A percentile compares a stretch with the other conserved stretches of the same genome.
phyloP scores from a whole-genome alignment of 108 stramenopile genomes.

The Cylindrotheca closterium region DNA sequence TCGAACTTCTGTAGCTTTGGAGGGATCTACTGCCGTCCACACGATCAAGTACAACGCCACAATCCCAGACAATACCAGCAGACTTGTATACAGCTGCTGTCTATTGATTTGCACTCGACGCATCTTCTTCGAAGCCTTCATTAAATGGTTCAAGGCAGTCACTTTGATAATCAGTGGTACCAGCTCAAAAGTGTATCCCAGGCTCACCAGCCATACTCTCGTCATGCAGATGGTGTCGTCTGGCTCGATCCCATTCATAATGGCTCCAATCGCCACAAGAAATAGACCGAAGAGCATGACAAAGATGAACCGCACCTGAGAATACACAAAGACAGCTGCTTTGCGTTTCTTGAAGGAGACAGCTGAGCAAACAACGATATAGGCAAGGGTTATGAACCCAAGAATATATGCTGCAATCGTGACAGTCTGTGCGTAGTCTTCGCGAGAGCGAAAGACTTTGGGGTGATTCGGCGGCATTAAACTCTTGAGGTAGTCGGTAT shows the following conservation, averaged over 20 bases:
- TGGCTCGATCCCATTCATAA: constrained; percentile 17
- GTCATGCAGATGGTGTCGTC: constrained; percentile 7
- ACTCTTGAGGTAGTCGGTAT: constrained; percentile 2
- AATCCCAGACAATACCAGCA: background rate
- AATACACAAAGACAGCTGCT: too few species aligned
- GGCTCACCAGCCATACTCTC: constrained; percentile 19
- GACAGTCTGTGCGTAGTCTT: constrained; percentile 3
- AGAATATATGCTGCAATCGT: too few species aligned
- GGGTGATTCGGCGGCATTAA: constrained; percentile 12
- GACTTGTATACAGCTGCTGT: constrained; percentile 2
- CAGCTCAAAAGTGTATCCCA: constrained; percentile 34
- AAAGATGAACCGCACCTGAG: constrained; percentile 32
- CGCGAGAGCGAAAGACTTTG: background rate
- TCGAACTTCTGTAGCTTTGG: constrained; percentile 6
- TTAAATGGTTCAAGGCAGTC: constrained; percentile 20
- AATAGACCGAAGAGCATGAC: constrained; percentile 28
- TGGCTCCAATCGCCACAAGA: constrained; percentile 21
- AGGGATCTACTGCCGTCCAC: constrained; percentile 22
- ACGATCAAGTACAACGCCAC: constrained; percentile 10
- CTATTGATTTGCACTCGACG: constrained; percentile 24
- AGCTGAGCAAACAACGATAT: too few species aligned
- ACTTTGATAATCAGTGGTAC: constrained; percentile 32
- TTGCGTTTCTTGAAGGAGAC: background rate
- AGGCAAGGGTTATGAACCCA: too few species aligned
- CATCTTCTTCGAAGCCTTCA: constrained; percentile 9